Evolutionary conservation across 345 rosid species (phyloP).

Genomic region (Aegle marmelos): DNA sequence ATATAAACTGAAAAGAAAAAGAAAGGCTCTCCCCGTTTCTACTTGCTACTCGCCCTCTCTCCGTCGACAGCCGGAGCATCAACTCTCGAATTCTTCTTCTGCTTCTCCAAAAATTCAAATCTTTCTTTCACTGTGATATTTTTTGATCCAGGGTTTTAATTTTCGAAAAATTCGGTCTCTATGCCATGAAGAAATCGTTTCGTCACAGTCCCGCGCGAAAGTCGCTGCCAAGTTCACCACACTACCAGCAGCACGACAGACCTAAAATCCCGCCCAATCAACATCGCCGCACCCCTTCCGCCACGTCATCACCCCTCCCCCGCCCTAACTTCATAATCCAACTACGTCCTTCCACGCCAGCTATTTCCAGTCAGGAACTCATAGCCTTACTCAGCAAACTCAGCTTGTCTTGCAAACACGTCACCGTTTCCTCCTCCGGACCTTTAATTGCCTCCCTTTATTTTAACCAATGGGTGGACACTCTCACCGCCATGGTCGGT

Average conservation of each 20-base stretch:
- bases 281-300: not conserved
- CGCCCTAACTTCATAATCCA: slow-evolving; percentile 1
- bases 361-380: not conserved
- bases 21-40: not conserved
- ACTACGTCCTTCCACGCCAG: not conserved
- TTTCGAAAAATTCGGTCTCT: not conserved
- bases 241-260: not conserved
- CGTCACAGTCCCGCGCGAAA: not conserved
- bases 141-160: not conserved
- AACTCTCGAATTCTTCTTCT: not conserved
- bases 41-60: not conserved
- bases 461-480: slow-evolving; percentile 40
- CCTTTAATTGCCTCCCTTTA: slow-evolving; percentile 23
- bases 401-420: slow-evolving; percentile 14
- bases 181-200: slow-evolving; percentile 21
- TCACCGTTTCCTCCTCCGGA: slow-evolving; percentile 5
- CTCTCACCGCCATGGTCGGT: slow-evolving; percentile 35
- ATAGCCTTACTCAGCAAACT: slow-evolving; percentile 4
- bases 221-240: not conserved
- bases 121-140: not conserved
- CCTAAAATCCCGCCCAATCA: not conserved
- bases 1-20: not conserved
- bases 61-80: no score
- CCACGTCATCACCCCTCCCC: not conserved
- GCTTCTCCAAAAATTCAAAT: not conserved